Evolutionary conservation across 176 grass and related monocot genomes (phyloP), one percentile per base, ranked within the genome.

Genomic region (Aegilops bicornis): DNA sequence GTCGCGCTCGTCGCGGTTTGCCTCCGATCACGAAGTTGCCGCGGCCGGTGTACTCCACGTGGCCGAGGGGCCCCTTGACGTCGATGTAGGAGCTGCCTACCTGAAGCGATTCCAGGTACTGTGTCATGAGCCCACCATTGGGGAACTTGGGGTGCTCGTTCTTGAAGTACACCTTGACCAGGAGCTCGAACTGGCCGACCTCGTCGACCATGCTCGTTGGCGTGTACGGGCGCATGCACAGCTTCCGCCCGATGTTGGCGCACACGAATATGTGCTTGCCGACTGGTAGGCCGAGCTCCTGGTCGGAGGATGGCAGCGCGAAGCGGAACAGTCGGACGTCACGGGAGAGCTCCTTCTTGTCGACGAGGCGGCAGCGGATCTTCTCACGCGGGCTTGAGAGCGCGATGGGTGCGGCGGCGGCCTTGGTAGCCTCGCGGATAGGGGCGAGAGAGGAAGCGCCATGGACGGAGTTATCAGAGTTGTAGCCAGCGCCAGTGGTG

Each of bases 181-280:
- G 89, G 40, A 99, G 94, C 14, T 99, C 94, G 60, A 99, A 91
- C 3, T 99, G 84, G 1, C 94, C 97, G 69, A 94, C 84, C 85
- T 88, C 85, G 71, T 99, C 92, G 35, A 90, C 90, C 45, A 85
- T 37, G 73, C 94, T 99, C 50, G 92, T 94, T 1, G 97, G 97
- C 25, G 97, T 96, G 80, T 99, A 99, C 5, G 97, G 64, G 0
- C 97, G 77, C 97, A 99, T 88, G 89, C 94, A 99, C 0, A 96
- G 85, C 82, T 99, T 99, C 2, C 90, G 92, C 7, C 93, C 90
- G 39, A 94, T 86, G 67, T 36, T 96, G 67, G 94, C 89, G 52
- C 92, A 99, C 7, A 94, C 70, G 83, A 99, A 99, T 64, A 99
- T 86, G 85, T 99, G 97, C 88, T 96, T 99, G 39, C 97, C 97